phyloP scores from a whole-genome alignment of 1,284 basidiomycete genomes.

The Ceratobasidium theobromae region DNA sequence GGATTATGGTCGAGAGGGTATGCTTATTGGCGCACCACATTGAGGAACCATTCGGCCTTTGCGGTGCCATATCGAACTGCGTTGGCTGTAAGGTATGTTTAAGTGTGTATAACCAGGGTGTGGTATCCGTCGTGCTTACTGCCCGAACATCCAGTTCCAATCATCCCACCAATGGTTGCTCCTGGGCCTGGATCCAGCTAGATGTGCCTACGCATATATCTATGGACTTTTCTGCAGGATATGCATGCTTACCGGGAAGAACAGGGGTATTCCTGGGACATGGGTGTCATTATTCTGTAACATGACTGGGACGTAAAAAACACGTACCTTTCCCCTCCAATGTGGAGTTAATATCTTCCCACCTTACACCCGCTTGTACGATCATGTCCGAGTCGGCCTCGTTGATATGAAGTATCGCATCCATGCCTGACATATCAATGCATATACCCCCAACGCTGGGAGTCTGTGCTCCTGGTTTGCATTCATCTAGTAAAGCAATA shows the following conservation, averaged over 20 bases:
- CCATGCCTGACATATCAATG: conserved; percentile 83
- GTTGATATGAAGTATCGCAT: conserved; percentile 76
- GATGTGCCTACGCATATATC: not conserved
- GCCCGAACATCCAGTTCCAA: conserved; percentile 79
- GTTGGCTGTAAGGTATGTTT: conserved; percentile 56
- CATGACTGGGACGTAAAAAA: too few species aligned
- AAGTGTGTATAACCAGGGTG: conserved; percentile 6
- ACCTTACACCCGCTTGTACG: conserved; percentile 78
- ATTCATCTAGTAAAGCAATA: not conserved
- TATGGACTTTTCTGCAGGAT: not conserved
- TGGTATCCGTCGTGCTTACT: conserved; percentile 50
- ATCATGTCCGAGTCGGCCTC: conserved; percentile 79
- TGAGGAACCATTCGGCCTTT: conserved; percentile 70
- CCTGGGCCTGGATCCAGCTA: conserved; percentile 76
- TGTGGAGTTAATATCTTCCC: conserved; percentile 83
- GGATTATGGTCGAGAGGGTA: not conserved
- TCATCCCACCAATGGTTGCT: conserved; percentile 91
- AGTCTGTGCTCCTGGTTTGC: not conserved
- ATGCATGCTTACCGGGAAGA: conserved; percentile 72
- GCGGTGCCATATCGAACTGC: conserved; percentile 88
- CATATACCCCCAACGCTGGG: conserved; percentile 68
- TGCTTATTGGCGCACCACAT: conserved; percentile 22
- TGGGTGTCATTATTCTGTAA: too few species aligned
- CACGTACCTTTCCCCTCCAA: conserved; percentile 57
- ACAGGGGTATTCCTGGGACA: conserved; percentile 62